Base-by-base conservation (phyloP, 2,329 filamentous ascomycete species). In the Fusarium piperis region DNA sequence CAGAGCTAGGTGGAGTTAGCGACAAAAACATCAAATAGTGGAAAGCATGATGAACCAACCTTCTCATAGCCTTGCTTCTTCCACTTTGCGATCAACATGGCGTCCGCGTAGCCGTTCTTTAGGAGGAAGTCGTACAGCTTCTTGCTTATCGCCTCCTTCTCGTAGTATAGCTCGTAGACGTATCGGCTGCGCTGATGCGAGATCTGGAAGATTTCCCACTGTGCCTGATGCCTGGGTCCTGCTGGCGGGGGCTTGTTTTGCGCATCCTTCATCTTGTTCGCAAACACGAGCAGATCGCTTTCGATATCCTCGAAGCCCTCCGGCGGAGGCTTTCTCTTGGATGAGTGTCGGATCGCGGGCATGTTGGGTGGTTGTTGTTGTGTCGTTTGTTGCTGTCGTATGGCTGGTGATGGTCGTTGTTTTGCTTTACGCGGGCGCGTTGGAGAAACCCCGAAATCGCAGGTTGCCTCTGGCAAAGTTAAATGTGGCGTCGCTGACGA, bases 51-150 rank as follows among this genome's bases (percentile, higher is more conserved):
- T 36, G 2, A 23, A 81, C 86, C 58, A 81, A 94, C 93, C 91
- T 98, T 98, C 83, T 99, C 96, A 78, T 99, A 99, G 16, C 96
- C 96, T 78, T 97, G 93, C 85, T 99, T 99, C 90, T 99, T 99
- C 96, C 96, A 99, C 85, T 99, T 99, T 15, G 96, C 96, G 79
- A 99, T 98, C 79, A 99, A 85, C 85, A 95, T 96, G 51, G 93
- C 90, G 83, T 99, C 96, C 6, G 95, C 96, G 80, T 99, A 98
- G 56, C 92, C 91, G 79, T 99, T 98, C 88, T 99, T 99, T 67
- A 99, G 85, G 72, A 98, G 85, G 92, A 94, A 99, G 75, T 98
- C 96, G 83, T 99, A 99, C 20, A 99, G 86, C 82, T 92, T 87
- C 83, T 93, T 95, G 82, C 90, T 93, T 80, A 99, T 98, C 58